These are phyloP conservation scores for Leersia perrieri DNA, from an alignment of 176 grass and related monocot genomes.

Conservation along the genomic window DNA sequence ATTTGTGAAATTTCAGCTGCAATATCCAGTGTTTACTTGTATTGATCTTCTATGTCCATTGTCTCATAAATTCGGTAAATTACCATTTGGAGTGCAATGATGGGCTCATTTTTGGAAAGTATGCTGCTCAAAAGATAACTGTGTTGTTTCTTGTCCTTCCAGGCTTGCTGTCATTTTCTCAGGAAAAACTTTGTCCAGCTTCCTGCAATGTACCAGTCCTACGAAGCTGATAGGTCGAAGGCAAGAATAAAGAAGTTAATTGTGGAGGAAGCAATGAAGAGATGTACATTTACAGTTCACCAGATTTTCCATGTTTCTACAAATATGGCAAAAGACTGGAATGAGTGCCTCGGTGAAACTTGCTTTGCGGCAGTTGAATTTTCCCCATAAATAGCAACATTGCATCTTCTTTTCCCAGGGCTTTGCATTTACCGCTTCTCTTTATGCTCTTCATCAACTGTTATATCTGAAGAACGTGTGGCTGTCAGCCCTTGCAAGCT, in stretches of 20 bases:
- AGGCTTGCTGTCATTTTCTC: constrained; percentile 30
- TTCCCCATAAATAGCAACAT: constrained; percentile 45
- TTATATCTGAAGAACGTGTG: constrained; percentile 9
- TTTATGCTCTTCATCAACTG: constrained; percentile 35
- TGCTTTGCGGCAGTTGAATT: constrained; percentile 64
- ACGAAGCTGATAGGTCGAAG: constrained; percentile 43
- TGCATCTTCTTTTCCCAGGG: constrained; percentile 56
- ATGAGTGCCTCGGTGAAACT: constrained; percentile 79
- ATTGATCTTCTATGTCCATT: background rate
- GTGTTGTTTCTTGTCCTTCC: constrained; percentile 19
- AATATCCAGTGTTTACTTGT: background rate
- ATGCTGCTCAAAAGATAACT: background rate
- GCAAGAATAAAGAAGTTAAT: constrained; percentile 98
- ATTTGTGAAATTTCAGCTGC: background rate
- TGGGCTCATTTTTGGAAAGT: background rate
- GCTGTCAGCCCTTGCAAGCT: constrained; percentile 10
- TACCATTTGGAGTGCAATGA: background rate
- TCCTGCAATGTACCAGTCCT: constrained; percentile 17
- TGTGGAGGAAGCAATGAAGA: constrained; percentile 72
- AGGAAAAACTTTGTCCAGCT: constrained; percentile 4
- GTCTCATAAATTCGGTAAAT: background rate
- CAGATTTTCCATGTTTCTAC: constrained; percentile 48
- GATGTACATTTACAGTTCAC: constrained; percentile 46
- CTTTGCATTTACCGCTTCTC: constrained; percentile 35
- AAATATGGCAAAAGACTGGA: constrained; percentile 56